Base-by-base conservation (phyloP, 305 asterid species). In the Solanum chacoense region DNA sequence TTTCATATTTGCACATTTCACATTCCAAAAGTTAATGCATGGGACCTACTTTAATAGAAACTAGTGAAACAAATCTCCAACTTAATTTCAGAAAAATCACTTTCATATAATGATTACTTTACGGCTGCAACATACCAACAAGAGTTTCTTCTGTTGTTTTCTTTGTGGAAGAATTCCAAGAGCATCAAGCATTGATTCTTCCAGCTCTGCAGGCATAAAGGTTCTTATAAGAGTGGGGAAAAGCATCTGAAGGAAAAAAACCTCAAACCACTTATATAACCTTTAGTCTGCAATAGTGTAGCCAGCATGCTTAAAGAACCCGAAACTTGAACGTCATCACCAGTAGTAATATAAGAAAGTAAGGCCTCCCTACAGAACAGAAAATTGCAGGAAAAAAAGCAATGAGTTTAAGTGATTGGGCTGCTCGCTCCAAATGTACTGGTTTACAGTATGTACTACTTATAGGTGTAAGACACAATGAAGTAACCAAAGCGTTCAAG, bases 91-190 rank as follows among this genome's bases (percentile, higher is more conserved):
- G 42, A 59, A 59, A 84, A 20, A 20, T 55, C 74, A 13, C 40
- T 84, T 59, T 84, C 32, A 5, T 59, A 84, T 11, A 59, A 7
- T 34, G 75, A n/a, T 31, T 50, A 31, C 40, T 83, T 87, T 34
- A 75, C 45, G 12, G 88, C 72, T 24, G 67, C 88, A 73, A 91
- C 97, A 90, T 95, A 97, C 99, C 98, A 97, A 92, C 84, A 97
- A 94, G 90, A 94, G 94, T 92, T 95, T 96, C 90, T 97, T 97
- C 90, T 95, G 99, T 88, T 97, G 99, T 92, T 96, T 97, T 86
- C 99, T 94, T 90, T 96, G 98, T 63, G 99, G 99, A 89, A 97
- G 98, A 91, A 97, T 95, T 87, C 99, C 99, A 91, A 97, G 98
- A 90, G 99, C 99, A 89, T 97, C 99, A 89, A 96, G 95, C 93